Evolutionary conservation across 2,329 filamentous ascomycete species (phyloP).

Genomic region (Cordyceps sp.): DNA sequence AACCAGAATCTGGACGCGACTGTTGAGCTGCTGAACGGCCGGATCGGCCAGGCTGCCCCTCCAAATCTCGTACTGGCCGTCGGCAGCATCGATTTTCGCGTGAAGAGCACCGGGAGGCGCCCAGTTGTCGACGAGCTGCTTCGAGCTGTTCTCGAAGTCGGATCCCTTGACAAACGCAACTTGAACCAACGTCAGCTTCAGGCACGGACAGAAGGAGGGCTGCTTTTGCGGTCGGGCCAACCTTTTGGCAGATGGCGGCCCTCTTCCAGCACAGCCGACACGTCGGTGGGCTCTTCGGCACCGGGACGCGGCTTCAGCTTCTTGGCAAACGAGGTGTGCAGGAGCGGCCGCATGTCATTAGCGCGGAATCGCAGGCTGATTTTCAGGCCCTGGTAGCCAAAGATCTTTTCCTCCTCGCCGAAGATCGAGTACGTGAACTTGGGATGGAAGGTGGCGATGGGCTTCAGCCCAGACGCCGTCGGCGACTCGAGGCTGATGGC

Average conservation of each 20-base stretch:
- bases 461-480: constrained; percentile 31
- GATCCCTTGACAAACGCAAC: constrained; percentile 49
- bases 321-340: constrained; percentile 54
- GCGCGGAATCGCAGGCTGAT: constrained; percentile 54
- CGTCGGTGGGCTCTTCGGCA: constrained; percentile 51
- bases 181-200: constrained; percentile 13
- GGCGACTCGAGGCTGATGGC: constrained; percentile 41
- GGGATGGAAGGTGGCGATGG: constrained; percentile 58
- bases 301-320: constrained; percentile 49
- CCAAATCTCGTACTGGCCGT: constrained; percentile 70
- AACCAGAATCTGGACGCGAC: constrained; percentile 68
- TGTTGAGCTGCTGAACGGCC: constrained; percentile 53
- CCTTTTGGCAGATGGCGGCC: constrained; percentile 53
- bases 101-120: constrained; percentile 63
- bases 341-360: constrained; percentile 60
- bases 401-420: constrained; percentile 80
- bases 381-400: constrained; percentile 71
- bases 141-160: constrained; percentile 45
- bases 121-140: constrained; percentile 26
- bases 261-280: constrained; percentile 44
- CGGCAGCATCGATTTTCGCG: constrained; percentile 42
- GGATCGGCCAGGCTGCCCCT: constrained; percentile 56
- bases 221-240: not conserved
- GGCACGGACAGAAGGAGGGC: not conserved
- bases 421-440: constrained; percentile 86